Evolutionary conservation across 2,329 filamentous ascomycete genomes (phyloP).

Genomic region (Ascochyta fabae): DNA sequence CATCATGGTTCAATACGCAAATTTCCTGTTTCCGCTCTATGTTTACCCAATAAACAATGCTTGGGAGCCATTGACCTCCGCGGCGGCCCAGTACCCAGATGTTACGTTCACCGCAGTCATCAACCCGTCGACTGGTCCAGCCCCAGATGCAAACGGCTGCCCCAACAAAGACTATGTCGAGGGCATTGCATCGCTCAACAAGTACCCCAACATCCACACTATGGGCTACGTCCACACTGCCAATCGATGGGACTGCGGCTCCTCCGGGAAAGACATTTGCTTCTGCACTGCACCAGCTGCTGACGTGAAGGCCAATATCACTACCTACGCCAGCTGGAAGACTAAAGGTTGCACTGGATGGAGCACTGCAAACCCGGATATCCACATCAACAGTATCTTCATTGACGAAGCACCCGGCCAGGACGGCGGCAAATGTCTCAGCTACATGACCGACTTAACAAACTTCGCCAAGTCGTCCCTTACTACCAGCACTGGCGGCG

Average conservation of each 20-base stretch:
- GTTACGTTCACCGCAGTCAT: slow-evolving; percentile 15
- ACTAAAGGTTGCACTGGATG: slow-evolving; percentile 9
- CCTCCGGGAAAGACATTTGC: slow-evolving; percentile 1
- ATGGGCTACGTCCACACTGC: slow-evolving; percentile 20
- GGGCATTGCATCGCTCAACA: slow-evolving; percentile 4
- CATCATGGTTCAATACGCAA: slow-evolving; percentile 16
- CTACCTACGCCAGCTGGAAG: slow-evolving; percentile 11
- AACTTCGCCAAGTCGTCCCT: slow-evolving; percentile 5
- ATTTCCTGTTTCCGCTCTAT: slow-evolving; percentile 17
- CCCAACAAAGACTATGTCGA: slow-evolving; percentile 14
- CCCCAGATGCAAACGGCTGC: slow-evolving; percentile 3
- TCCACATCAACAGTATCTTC: slow-evolving; percentile 17
- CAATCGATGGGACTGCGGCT: slow-evolving; percentile 10
- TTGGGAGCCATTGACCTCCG: slow-evolving; percentile 13
- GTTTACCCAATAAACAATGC: slow-evolving; percentile 13
- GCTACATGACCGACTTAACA: slow-evolving; percentile 16
- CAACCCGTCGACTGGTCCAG: slow-evolving; percentile 15
- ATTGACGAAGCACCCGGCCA: slow-evolving; percentile 15
- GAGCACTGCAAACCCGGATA: slow-evolving; percentile 9
- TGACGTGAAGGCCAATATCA: slow-evolving; percentile 16
- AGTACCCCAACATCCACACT: slow-evolving; percentile 12
- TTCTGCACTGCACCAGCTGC: slow-evolving; percentile 11
- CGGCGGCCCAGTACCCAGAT: slow-evolving; percentile 14
- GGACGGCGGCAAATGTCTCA: slow-evolving; percentile 8
- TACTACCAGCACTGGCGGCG: slow-evolving; percentile 10